Evolutionary conservation across 192 early-diverging fungal species (phyloP), one percentile per base, ranked within the genome.

Genomic region (Spizellomyces punctatus): DNA sequence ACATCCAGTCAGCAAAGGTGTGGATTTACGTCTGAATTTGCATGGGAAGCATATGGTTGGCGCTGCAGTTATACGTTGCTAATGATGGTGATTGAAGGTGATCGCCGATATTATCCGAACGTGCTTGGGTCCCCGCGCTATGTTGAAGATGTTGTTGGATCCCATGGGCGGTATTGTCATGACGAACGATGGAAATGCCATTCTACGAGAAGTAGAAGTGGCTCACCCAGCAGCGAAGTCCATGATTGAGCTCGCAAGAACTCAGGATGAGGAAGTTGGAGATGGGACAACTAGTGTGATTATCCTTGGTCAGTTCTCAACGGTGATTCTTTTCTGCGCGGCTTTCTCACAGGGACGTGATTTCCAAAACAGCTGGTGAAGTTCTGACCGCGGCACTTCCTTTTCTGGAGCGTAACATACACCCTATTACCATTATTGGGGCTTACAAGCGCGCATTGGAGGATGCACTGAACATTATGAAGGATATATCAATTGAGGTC

Each of bases 181-280:
- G 76, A 99, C 98, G 42, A 98, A 98, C 81, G 98, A 99, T 75
- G 98, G 98, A 68, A 96, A 96, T 80, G 98, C 98, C 6, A 99
- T 98, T 76, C 85, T 99, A 67, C 89, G 98, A 78, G 98, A 99
- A 80, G 91, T 93, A 80, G 98, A 99, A 85, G 96, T 99, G 10
- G 94, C 94, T n/a, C 98, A 99, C 82, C 98, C 98, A 27, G 98
- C 98, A 59, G 98, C 98, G 58, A 99, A 99, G 84, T 94, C 91
- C 75, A 98, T 98, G 96, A 98, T 99, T 71, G 98, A 99, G 81
- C 89, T 99, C 57, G 91, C 94, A 44, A 86, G 98, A 82, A 99
- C 98, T 64, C 98, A 99, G 86, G 98, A 99, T 81, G 98, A 99
- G 79, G 98, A 99, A 82, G 96, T 98, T 54, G 98, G 98, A 69